phyloP scores from a whole-genome alignment of 176 grass and related monocot species.

The Phyllostachys edulis region DNA sequence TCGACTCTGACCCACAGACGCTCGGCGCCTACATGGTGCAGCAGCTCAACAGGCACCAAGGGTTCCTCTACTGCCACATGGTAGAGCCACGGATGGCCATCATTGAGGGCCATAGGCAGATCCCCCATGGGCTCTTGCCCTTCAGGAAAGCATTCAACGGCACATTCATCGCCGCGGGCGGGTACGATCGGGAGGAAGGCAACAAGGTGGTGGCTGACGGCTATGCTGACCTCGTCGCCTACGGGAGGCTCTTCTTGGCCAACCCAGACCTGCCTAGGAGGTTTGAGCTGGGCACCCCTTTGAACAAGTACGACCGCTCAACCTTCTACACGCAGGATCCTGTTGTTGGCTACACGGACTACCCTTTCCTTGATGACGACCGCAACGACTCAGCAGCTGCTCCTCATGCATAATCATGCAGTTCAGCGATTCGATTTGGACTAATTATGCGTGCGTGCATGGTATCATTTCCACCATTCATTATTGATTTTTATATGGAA shows the following conservation, averaged over 20 bases:
- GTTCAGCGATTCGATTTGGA: background rate
- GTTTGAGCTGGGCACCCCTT: background rate
- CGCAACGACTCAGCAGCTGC: no score
- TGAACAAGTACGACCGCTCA: constrained; percentile 34
- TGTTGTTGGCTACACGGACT: constrained; percentile 33
- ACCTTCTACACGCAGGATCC: constrained; percentile 33
- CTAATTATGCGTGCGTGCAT: background rate
- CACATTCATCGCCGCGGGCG: constrained; percentile 29
- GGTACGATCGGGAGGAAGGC: constrained; percentile 26
- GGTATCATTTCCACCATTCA: no score
- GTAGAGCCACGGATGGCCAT: constrained; percentile 39
- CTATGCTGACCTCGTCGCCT: constrained; percentile 34
- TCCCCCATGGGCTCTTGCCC: constrained; percentile 3
- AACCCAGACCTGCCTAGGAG: constrained; percentile 35
- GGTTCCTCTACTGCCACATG: constrained; percentile 38
- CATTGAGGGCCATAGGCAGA: background rate
- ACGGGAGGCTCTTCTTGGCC: constrained; percentile 29
- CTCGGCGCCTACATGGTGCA: constrained; percentile 25
- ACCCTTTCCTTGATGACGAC: background rate
- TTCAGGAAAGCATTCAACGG: constrained; percentile 18
- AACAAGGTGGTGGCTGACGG: constrained; percentile 11
- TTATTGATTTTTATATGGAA: no score
- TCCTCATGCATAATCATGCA: background rate
- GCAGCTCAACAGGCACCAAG: constrained; percentile 1
- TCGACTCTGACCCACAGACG: constrained; percentile 1